These are phyloP conservation scores for Penicillium riverlandense DNA, from an alignment of 495 filamentous ascomycete genomes.

Conservation along the genomic window DNA sequence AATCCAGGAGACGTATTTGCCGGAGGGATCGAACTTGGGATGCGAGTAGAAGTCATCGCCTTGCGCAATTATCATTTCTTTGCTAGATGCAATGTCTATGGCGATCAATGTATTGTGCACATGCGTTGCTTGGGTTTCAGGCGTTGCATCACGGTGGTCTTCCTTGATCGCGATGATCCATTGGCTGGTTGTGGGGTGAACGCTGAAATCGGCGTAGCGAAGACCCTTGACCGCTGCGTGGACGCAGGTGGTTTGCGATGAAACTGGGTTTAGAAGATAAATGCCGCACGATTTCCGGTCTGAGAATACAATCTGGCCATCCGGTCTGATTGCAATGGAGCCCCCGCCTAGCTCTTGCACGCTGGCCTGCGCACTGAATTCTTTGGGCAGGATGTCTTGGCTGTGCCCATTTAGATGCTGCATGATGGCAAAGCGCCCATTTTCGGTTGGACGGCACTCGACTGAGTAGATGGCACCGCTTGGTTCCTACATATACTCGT, in stretches of 20 bases:
- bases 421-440: conserved; percentile 33
- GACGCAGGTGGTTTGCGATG: conserved; percentile 10
- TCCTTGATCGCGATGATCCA: conserved; percentile 42
- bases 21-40: conserved; percentile 39
- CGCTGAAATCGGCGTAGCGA: conserved; percentile 30
- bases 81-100: conserved; percentile 10
- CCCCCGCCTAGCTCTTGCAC: conserved; percentile 36
- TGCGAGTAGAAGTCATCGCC: conserved; percentile 44
- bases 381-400: conserved; percentile 31
- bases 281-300: conserved; percentile 29
- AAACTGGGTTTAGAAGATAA: conserved; percentile 24
- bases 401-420: conserved; percentile 18
- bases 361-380: conserved; percentile 27
- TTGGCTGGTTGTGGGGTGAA: conserved; percentile 19
- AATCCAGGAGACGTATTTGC: conserved; percentile 37
- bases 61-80: conserved; percentile 11
- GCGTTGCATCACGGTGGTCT: conserved; percentile 32
- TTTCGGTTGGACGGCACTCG: conserved; percentile 31
- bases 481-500: conserved; percentile 7
- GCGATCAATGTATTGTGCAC: conserved; percentile 19
- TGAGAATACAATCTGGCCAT: conserved; percentile 33
- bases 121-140: conserved; percentile 19
- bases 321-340: conserved; percentile 16
- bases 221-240: conserved; percentile 17
- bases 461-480: conserved; percentile 32